Base-by-base conservation (phyloP, 2,329 filamentous ascomycete species). In the Bretziella fagacearum region DNA sequence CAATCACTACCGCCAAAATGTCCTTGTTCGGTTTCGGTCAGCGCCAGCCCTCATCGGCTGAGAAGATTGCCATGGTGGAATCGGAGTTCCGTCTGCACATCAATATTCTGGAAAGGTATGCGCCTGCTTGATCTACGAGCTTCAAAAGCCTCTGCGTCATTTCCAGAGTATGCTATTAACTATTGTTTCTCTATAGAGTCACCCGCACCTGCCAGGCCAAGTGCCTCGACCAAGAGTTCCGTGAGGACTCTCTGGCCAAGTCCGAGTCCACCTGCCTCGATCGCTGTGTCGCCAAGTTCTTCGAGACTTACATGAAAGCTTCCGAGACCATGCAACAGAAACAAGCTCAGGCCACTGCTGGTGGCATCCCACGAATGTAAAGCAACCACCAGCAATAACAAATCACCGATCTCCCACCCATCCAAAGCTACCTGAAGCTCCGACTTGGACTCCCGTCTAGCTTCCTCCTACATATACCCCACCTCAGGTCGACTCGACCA, bases 181-280 rank as follows among this genome's bases (percentile, higher is more conserved):
- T 5, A 2, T 10, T 27, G 4, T 17, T 15, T 23, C 11, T 17
- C 15, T 35, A 46, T 55, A 93, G 86, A 53, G 75, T 96, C 53
- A 80, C 85, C 59, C 79, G 84, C 65, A 83, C 84, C 53, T 98
- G 91, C 76, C 78, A 83, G 55, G 78, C 81, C 62, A 98, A 98
- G 71, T 98, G 91, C 68, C 76, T 98, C 56, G 89, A 89, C 53
- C 72, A 69, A 59, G 79, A 89, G 58, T 98, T 96, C 77, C 85
- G 86, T 63, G 91, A 98, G 70, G 78, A 76, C 63, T 89, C 98
- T 57, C 79, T 98, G 59, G 94, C 95, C 77, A 98, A 98, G 71
- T 93, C 87, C 72, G 91, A 98, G 68, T 86, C 82, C 56, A 91
- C 98, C 57, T 98, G 93, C 70, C 79, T 98, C 56, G 91, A 98